Percentiles rank a stretch among this genome's conserved stretches.
Conservation (phyloP, 2,329 filamentous ascomycete species). For the Acephala macrosclerotiorum region DNA sequence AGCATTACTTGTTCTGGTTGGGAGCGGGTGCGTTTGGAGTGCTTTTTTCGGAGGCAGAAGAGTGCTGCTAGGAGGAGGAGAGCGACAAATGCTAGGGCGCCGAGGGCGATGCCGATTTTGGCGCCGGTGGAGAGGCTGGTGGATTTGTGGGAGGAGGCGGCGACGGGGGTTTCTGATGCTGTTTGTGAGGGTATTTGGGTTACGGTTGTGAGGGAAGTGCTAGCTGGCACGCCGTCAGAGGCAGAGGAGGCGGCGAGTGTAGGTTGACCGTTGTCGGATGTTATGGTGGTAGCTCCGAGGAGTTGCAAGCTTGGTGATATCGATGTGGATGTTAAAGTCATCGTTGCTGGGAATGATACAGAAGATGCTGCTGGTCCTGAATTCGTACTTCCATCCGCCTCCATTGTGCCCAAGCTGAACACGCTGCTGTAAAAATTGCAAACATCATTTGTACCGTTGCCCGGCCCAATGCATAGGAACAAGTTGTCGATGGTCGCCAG, state of each 20-base stretch:
- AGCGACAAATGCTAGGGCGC: slow-evolving; percentile 27
- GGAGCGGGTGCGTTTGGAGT: slow-evolving; percentile 17
- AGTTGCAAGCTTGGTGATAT: not conserved
- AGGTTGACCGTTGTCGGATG: not conserved
- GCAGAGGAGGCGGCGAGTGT: not conserved
- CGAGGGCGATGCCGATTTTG: slow-evolving; percentile 37
- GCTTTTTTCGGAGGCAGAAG: slow-evolving; percentile 34
- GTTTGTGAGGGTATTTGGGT: slow-evolving; percentile 8
- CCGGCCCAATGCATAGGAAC: slow-evolving; percentile 19
- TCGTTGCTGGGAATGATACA: not conserved
- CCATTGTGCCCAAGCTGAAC: slow-evolving; percentile 4
- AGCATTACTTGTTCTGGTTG: slow-evolving; percentile 33
- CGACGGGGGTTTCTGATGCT: not conserved
- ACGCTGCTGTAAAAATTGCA: slow-evolving; percentile 17
- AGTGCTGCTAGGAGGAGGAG: slow-evolving; percentile 31
- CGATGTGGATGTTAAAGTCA: not conserved
- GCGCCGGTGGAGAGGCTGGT: slow-evolving; percentile 30
- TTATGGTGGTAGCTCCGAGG: not conserved
- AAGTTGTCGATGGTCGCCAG: not conserved
- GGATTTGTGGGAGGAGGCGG: not conserved
- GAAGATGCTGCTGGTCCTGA: not conserved
- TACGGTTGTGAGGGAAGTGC: not conserved
- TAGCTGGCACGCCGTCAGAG: not conserved
- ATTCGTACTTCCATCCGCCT: too few species aligned
- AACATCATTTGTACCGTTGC: not conserved